Evolutionary conservation across 148 eudicot species (phyloP), one percentile per base, ranked within the genome.

Genomic region (Camellia sinensis): DNA sequence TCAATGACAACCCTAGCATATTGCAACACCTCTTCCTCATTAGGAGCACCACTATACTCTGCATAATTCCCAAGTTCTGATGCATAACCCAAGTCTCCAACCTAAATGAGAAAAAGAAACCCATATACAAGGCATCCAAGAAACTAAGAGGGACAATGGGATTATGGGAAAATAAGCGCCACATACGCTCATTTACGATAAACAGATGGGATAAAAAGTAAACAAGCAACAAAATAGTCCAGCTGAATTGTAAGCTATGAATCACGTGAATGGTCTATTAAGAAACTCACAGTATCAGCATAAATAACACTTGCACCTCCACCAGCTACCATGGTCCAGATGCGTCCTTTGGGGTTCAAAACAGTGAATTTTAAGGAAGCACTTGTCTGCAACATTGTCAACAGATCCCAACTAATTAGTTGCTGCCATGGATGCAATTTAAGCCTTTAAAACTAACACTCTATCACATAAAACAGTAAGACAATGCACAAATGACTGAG

Each of bases 251-350:
- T 5, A 21, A 64, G 41, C 13, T 17, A 22, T 64, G 67, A 22
- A 21, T 4, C 37, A 64, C 7, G 9, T 64, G 67, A 60, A 60
- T 3, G 22, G 22, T 2, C 61, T 59, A n/a, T 60, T 62, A 62
- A 37, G 29, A 50, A 37, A 86, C 91, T 79, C 53, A 92, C 97
- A 12, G 97, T 93, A 85, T 93, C 97, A 48, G 95, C 95, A 84
- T 93, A 93, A 67, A 93, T 93, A n/a, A 93, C 97, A 86, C 97
- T 93, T 29, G 97, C 95, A 68, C 97, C 97, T 75, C 97, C 97
- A 59, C 97, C 97, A 83, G 95, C 97, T 14, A 93, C 97, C 97
- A 93, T 93, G 6, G 97, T 93, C 97, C 95, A 93, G 63, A 93
- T 93, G 52, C 97, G 92, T 81, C 97, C 97, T 75, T 89, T 93